Evolutionary conservation across 768 basidiomycete genomes (phyloP).

Genomic region (Grammothele lineata): DNA sequence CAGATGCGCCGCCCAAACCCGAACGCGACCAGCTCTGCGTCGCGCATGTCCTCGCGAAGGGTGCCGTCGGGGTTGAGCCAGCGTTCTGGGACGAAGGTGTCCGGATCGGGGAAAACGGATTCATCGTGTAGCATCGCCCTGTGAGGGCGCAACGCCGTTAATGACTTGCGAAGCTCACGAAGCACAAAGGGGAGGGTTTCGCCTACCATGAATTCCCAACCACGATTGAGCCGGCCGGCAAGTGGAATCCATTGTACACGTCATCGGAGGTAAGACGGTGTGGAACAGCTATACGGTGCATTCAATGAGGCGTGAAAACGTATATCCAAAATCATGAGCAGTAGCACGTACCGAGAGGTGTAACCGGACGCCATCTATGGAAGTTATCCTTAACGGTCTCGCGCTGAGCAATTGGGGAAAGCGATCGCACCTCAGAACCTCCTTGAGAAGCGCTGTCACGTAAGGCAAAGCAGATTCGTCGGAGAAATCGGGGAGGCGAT

Average conservation of each 20-base stretch:
- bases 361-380: conserved; percentile 17
- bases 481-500: conserved; percentile 26
- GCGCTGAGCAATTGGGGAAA: neutral
- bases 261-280: conserved; percentile 18
- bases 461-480: conserved; percentile 26
- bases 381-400: neutral
- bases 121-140: conserved; percentile 20
- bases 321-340: neutral
- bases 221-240: conserved; percentile 17
- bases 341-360: conserved; percentile 12
- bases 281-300: conserved; percentile 12
- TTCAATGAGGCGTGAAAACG: too few relatives aligned
- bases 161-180: neutral
- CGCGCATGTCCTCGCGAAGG: conserved; percentile 11
- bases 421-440: conserved; percentile 19
- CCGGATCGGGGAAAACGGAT: conserved; percentile 20
- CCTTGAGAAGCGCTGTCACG: conserved; percentile 32
- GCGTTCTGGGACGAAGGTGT: conserved; percentile 22
- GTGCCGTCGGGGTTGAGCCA: conserved; percentile 19
- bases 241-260: conserved; percentile 17
- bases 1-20: conserved; percentile 24
- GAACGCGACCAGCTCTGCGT: conserved; percentile 15
- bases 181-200: neutral
- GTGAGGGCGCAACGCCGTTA: neutral
- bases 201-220: conserved; percentile 22